These are phyloP conservation scores for Neonectria sp. DNA, from an alignment of 2,329 filamentous ascomycete species.

Conservation along the genomic window DNA sequence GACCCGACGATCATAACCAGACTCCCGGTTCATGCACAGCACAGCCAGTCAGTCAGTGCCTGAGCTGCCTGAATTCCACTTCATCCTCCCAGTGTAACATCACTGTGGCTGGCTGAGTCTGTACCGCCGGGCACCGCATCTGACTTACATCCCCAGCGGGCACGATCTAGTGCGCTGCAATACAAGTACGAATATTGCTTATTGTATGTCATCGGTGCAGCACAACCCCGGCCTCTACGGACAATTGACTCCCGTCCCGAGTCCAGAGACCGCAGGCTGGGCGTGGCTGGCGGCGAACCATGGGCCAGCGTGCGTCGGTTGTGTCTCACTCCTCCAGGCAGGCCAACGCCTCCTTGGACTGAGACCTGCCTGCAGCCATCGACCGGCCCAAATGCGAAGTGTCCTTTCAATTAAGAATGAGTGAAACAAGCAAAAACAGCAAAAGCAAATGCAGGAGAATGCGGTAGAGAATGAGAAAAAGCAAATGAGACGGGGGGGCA, in stretches of 20 bases:
- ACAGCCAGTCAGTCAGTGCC: background rate
- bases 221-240: constrained; percentile 12
- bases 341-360: constrained; percentile 7
- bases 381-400: background rate
- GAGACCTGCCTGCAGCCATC: constrained; percentile 19
- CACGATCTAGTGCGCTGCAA: constrained; percentile 11
- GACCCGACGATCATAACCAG: constrained; percentile 14
- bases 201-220: constrained; percentile 7
- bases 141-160: background rate
- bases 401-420: background rate
- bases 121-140: background rate
- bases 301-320: constrained; percentile 19
- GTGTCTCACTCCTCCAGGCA: constrained; percentile 25
- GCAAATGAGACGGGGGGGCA: background rate
- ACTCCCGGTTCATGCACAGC: constrained; percentile 22
- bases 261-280: constrained; percentile 9
- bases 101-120: constrained; percentile 14
- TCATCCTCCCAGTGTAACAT: background rate
- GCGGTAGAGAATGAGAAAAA: background rate
- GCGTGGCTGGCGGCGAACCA: constrained; percentile 10
- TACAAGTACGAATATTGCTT: background rate
- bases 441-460: background rate
- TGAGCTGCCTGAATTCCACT: background rate
- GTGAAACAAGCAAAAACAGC: background rate
- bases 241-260: constrained; percentile 14